These are phyloP conservation scores for Limnanthes douglasii DNA, from an alignment of 345 rosid genomes.

Conservation along the genomic window DNA sequence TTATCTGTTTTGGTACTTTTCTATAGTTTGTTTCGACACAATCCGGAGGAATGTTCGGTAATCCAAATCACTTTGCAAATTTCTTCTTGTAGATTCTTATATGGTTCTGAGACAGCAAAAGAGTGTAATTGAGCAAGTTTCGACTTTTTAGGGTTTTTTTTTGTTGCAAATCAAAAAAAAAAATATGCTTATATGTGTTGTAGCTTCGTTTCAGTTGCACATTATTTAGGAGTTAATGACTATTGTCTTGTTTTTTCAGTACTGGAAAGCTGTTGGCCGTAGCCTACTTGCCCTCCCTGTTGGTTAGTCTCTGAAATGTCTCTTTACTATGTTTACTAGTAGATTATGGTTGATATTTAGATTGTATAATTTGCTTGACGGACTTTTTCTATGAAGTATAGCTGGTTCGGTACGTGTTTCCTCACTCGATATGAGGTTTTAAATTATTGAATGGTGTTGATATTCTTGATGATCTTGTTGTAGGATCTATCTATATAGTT, in stretches of 20 bases:
- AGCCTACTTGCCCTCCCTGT: conserved; percentile 46
- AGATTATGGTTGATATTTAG: background rate
- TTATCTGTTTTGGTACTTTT: conserved; percentile 31
- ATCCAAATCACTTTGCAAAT: background rate
- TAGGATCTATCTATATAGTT: too few relatives aligned
- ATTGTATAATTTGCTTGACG: background rate
- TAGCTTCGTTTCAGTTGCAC: background rate
- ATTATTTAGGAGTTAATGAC: too few relatives aligned
- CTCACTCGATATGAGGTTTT: too few relatives aligned
- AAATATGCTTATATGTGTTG: background rate
- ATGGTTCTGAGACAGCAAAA: too few relatives aligned
- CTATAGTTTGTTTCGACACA: conserved; percentile 35
- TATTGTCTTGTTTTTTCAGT: conserved; percentile 29
- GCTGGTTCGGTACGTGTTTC: too few relatives aligned
- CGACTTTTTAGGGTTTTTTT: too few relatives aligned
- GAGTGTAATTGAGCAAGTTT: too few relatives aligned
- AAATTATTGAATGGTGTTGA: too few relatives aligned
- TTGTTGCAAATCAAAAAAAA: conserved; percentile 1
- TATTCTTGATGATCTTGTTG: too few relatives aligned
- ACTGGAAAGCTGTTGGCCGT: conserved; percentile 37
- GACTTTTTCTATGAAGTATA: too few relatives aligned
- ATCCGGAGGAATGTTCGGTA: conserved; percentile 52
- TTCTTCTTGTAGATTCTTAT: background rate
- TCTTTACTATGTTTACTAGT: background rate
- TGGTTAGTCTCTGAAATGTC: conserved; percentile 31